Conservation (phyloP, 1,139 yeast species). For the Yamadazyma mexicana region DNA sequence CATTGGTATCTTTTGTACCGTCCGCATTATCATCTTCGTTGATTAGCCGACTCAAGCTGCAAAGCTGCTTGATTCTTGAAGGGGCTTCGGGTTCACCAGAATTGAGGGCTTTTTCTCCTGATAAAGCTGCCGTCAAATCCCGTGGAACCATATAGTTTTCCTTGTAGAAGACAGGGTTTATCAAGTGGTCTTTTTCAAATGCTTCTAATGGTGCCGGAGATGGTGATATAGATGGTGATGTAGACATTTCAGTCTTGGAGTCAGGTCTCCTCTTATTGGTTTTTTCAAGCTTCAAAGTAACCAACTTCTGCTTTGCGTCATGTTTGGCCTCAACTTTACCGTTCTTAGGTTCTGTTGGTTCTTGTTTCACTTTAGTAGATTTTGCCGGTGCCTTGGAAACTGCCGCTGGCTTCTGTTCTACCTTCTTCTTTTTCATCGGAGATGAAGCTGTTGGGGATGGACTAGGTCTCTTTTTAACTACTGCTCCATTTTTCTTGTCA, state of each 20-base stretch:
- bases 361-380: constrained; percentile 5
- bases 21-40: background rate
- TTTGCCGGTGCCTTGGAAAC: background rate
- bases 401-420: constrained; percentile 1
- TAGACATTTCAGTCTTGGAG: background rate
- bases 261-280: background rate
- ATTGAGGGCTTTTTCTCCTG: no score
- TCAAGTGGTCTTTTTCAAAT: constrained; percentile 10
- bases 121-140: background rate
- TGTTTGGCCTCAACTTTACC: no score
- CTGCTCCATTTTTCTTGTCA: constrained; percentile 10
- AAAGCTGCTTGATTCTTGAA: constrained; percentile 13
- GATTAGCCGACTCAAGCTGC: constrained; percentile 18
- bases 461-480: constrained; percentile 8
- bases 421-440: constrained; percentile 10
- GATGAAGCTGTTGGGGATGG: constrained; percentile 9
- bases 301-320: constrained; percentile 1
- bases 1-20: no score
- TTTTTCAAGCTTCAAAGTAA: constrained; percentile 2
- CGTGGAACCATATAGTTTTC: constrained; percentile 15
- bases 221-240: constrained; percentile 2
- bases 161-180: constrained; percentile 19
- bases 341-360: constrained; percentile 5
- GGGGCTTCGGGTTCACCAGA: no score
- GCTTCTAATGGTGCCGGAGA: no score